Conservation (phyloP, 805 yeast genomes). For the Torulaspora microellipsoides region DNA sequence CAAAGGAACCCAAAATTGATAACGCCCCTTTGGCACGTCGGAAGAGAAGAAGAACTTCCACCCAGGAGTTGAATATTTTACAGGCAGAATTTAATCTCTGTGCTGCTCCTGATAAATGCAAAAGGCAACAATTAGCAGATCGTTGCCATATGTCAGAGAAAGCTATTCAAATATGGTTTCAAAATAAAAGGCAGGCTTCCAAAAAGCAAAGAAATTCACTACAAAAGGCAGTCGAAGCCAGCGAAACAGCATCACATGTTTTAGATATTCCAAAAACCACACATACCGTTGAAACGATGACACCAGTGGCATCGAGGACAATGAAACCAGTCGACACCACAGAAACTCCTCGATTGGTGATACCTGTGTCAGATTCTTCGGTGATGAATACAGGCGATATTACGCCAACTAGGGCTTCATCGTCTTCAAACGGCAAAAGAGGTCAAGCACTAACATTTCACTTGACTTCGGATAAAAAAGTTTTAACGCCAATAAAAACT, state of each 20-base stretch:
- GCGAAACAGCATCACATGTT: neutral
- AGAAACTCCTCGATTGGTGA: neutral
- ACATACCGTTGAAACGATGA: neutral
- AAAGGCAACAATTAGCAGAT: conserved; percentile 73
- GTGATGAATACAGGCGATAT: conserved; percentile 6
- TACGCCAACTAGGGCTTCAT: conserved; percentile 18
- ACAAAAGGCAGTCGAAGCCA: conserved; percentile 4
- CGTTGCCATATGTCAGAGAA: conserved; percentile 92
- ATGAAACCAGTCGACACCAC: neutral
- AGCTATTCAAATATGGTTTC: conserved; percentile 98
- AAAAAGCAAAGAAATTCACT: conserved; percentile 44
- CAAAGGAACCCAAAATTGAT: conserved; percentile 78
- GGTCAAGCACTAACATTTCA: conserved; percentile 36
- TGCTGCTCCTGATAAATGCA: conserved; percentile 72
- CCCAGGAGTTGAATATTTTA: conserved; percentile 74
- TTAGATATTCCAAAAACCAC: neutral
- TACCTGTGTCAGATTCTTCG: neutral
- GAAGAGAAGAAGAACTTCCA: conserved; percentile 92
- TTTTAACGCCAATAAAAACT: conserved; percentile 29
- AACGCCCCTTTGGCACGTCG: conserved; percentile 91
- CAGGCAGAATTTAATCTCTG: conserved; percentile 75
- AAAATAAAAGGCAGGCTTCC: conserved; percentile 83
- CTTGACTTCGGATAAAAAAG: conserved; percentile 28
- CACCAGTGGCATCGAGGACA: conserved; percentile 7
- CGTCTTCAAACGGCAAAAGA: conserved; percentile 16